Base-by-base conservation (phyloP, 1,284 basidiomycete species). In the Ceratobasidium sp. region DNA sequence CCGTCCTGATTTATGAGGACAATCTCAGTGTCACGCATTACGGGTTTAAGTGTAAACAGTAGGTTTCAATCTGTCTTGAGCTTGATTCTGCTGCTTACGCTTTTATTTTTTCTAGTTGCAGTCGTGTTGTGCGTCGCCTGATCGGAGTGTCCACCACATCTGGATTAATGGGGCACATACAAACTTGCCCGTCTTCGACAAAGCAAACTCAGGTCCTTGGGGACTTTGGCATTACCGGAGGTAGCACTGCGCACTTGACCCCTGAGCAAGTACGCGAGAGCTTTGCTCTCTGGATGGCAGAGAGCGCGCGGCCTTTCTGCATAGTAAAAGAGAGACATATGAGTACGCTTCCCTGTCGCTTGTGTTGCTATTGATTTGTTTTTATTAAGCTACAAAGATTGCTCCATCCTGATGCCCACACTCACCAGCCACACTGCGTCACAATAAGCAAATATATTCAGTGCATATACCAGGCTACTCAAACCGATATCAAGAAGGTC, bases 201-300 rank as follows among this genome's bases (percentile, higher is more conserved):
- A 18, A 16, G 23, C 57, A 59, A 14, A 14, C 38, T 14, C 14
- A 13, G n/a, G 5, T 47, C 11, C 14, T 62, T 5, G 26, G n/a
- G 5, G 26, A 62, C 26, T 62, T 46, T 62, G 59, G 59, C 59
- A 41, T 62, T 23, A 62, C 59, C 2, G 59, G 59, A 2, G 14
- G 41, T 1, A 47, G 23, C 11, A 5, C 46, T 26, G n/a, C n/a
- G 44, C 35, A 11, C 11, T 4, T 50, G 13, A 21, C 13, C 2
- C 8, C 1, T 8, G 44, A 49, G 18, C 30, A 63, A 21, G 47
- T 63, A 0, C 46, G 32, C 23, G 61, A 63, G 46, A 49, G n/a
- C 26, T 32, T 18, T 9, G 46, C 32, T 1, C 41, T 63, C 23
- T 63, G 61, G 61, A 26, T 30, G 13, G 8, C 13, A 5, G 61